Base-by-base conservation (phyloP, 768 basidiomycete genomes). In the Mycena olivaceomarginata region DNA sequence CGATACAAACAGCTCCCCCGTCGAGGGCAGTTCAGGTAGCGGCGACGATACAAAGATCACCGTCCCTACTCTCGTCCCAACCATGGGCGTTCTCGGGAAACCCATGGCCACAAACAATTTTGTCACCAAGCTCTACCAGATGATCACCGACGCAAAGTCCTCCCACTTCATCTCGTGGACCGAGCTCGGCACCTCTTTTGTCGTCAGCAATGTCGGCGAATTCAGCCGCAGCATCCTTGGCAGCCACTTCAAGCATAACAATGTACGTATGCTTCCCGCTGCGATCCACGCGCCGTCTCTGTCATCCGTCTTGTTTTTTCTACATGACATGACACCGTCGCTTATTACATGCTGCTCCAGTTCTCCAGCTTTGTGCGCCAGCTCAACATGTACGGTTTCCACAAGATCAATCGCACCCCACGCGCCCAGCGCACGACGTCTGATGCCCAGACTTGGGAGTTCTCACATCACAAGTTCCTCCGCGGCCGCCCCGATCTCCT, bases 381-480 rank as follows among this genome's bases (percentile, higher is more conserved):
- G 83, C 91, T 98, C 78, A 98, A 98, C 89, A 98, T 98, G 96
- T 98, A 97, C 82, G 97, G 96, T 39, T 98, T 98, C 85, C 96
- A 97, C 87, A 98, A 98, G 87, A 96, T 96, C 86, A 97, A 97
- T 84, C 91, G 96, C 92, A 95, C 95, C 5, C 95, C 95, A 37
- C 94, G 96, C 64, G 94, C 95, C 7, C 94, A 96, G 82, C 92
- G 95, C 78, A 94, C 95, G 0, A 94, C 95, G 15, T 90, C 93
- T 15, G 93, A 95, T 81, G 92, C 94, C 46, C 95, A 97, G 85
- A 94, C 93, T 5, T 96, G 95, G 95, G 96, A 97, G 83, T 97
- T 97, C 84, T 95, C 94, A 5, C 96, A 97, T 83, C 93, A 93
- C 84, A 95, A 96, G 81, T 97, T 97, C 85, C 88, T 96, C 25